phyloP scores from a whole-genome alignment of 352 stramenopile genomes.

The Globisporangium canariense region DNA sequence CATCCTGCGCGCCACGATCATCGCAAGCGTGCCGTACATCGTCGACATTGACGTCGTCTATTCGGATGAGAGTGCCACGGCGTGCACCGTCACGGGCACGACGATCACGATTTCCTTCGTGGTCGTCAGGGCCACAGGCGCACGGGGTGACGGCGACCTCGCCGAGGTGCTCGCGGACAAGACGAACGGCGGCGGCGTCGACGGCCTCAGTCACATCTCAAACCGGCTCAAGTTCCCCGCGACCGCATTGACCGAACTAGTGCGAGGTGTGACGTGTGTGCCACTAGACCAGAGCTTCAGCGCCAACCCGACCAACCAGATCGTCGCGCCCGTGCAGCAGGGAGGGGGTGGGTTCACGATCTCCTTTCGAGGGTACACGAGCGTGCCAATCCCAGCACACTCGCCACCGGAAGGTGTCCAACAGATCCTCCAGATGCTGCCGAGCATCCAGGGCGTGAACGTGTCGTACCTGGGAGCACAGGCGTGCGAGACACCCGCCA shows the following conservation, averaged over 20 bases:
- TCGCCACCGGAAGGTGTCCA: slow-evolving; percentile 30
- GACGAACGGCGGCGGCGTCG: slow-evolving; percentile 39
- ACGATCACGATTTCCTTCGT: slow-evolving; percentile 63
- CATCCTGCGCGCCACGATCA: slow-evolving; percentile 36
- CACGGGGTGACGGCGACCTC: slow-evolving; percentile 51
- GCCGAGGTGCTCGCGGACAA: slow-evolving; percentile 39
- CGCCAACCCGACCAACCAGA: slow-evolving; percentile 34
- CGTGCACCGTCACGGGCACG: slow-evolving; percentile 51
- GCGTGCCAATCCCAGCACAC: slow-evolving; percentile 52
- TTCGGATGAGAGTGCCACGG: slow-evolving; percentile 23
- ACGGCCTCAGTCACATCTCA: slow-evolving; percentile 56
- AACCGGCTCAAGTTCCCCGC: slow-evolving; percentile 58
- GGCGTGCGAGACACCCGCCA: slow-evolving; percentile 57
- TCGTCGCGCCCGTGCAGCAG: slow-evolving; percentile 32
- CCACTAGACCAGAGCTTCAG: slow-evolving; percentile 54
- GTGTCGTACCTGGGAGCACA: slow-evolving; percentile 54
- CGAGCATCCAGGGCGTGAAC: slow-evolving; percentile 48
- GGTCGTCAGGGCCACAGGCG: slow-evolving; percentile 40
- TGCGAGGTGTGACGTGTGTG: slow-evolving; percentile 44
- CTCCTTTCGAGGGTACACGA: slow-evolving; percentile 62
- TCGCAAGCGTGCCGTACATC: slow-evolving; percentile 49
- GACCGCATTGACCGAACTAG: slow-evolving; percentile 45
- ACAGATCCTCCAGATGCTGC: slow-evolving; percentile 36
- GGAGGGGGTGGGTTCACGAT: slow-evolving; percentile 56
- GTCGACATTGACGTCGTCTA: slow-evolving; percentile 61